phyloP scores from a whole-genome alignment of 441 rosid genomes.

The Cnidoscolus chayamansa region DNA sequence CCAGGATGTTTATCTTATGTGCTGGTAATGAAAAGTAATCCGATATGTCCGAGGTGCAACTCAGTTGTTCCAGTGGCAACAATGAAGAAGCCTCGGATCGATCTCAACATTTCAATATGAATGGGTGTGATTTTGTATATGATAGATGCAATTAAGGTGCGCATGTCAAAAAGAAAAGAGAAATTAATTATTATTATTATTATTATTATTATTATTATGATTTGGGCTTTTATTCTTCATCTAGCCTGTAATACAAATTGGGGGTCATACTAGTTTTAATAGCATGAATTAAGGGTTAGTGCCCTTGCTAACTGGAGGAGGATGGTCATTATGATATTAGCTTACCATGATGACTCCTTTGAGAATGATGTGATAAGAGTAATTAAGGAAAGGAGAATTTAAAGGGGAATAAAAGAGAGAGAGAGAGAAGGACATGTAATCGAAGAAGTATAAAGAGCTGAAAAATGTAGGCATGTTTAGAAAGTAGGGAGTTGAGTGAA shows the following conservation, averaged over 20 bases:
- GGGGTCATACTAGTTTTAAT: too few relatives aligned
- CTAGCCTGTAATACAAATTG: too few relatives aligned
- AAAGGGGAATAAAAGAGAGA: slow-evolving; percentile 12
- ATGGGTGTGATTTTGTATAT: slow-evolving; percentile 38
- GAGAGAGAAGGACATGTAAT: slow-evolving; percentile 18
- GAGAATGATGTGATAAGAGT: background rate
- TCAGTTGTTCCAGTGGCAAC: slow-evolving; percentile 51
- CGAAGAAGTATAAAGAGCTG: slow-evolving; percentile 19
- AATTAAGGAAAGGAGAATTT: slow-evolving; percentile 5
- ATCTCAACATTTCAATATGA: slow-evolving; percentile 76
- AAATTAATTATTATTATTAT: background rate
- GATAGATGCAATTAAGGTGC: slow-evolving; percentile 25
- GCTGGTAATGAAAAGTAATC: slow-evolving; percentile 51
- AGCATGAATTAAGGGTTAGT: too few relatives aligned
- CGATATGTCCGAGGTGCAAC: slow-evolving; percentile 76
- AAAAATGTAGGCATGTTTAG: slow-evolving; percentile 2
- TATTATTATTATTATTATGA: too few relatives aligned
- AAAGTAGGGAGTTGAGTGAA: too few relatives aligned
- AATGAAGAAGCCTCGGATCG: slow-evolving; percentile 67
- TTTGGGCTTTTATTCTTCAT: background rate
- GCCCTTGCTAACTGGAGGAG: background rate
- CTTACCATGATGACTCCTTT: too few relatives aligned
- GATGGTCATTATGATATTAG: too few relatives aligned
- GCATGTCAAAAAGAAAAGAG: background rate
- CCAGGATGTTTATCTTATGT: slow-evolving; percentile 77